These are phyloP conservation scores for Monilinia vaccinii-corymbosi DNA, from an alignment of 2,329 filamentous ascomycete species.

Conservation along the genomic window DNA sequence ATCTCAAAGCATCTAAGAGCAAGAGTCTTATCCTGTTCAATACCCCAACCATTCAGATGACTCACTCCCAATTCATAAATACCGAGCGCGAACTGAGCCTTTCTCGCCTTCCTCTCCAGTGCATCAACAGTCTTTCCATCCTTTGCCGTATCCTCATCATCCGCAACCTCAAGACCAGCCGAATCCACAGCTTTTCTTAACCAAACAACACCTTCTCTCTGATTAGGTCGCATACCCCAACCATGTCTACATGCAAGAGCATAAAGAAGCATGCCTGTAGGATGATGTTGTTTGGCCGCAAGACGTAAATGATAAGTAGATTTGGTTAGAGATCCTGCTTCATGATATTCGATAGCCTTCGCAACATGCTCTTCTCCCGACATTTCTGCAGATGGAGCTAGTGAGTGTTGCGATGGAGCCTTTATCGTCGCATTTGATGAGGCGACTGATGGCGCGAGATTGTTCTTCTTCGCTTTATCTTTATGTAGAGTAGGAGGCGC, in stretches of 20 bases:
- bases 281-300: conserved; percentile 75
- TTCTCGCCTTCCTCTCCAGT: conserved; percentile 68
- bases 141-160: conserved; percentile 62
- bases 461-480: conserved; percentile 32
- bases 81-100: conserved; percentile 87
- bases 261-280: conserved; percentile 93
- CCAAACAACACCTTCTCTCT: conserved; percentile 84
- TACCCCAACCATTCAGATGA: conserved; percentile 98
- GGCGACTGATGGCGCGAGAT: conserved; percentile 16
- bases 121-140: conserved; percentile 55
- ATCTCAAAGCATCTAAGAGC: conserved; percentile 94
- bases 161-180: conserved; percentile 72
- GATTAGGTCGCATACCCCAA: conserved; percentile 94
- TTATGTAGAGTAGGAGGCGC: conserved; percentile 18
- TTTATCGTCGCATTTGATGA: conserved; percentile 29
- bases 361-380: conserved; percentile 81
- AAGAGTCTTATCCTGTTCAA: conserved; percentile 80
- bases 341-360: conserved; percentile 84
- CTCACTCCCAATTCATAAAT: conserved; percentile 95
- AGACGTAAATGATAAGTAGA: conserved; percentile 93
- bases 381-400: conserved; percentile 54
- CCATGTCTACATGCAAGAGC: conserved; percentile 91
- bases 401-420: conserved; percentile 39
- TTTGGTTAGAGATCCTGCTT: conserved; percentile 78
- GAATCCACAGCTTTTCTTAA: conserved; percentile 82